These are phyloP conservation scores for Phytopythium helicoides DNA, from an alignment of 352 stramenopile genomes.

Conservation along the genomic window DNA sequence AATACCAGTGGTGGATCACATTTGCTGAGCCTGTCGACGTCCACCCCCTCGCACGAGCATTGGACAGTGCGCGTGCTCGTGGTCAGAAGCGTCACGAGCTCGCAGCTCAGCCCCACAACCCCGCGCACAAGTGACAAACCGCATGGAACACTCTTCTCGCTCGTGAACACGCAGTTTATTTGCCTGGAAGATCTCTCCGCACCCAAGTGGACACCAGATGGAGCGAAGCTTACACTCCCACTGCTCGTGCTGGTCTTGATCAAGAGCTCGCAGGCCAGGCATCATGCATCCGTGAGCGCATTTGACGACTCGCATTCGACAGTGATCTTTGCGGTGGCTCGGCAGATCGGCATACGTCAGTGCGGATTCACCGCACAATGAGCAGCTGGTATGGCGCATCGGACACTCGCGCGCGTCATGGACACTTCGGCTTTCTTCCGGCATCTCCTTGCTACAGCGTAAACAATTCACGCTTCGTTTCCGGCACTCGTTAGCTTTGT, in stretches of 20 bases:
- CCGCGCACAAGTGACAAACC: constrained; percentile 45
- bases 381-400: constrained; percentile 48
- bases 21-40: not conserved
- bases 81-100: constrained; percentile 49
- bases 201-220: constrained; percentile 71
- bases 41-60: not conserved
- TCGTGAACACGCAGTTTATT: constrained; percentile 57
- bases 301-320: constrained; percentile 55
- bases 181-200: constrained; percentile 42
- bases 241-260: constrained; percentile 53
- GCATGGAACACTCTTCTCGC: constrained; percentile 45
- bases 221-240: constrained; percentile 56
- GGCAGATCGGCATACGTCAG: constrained; percentile 28
- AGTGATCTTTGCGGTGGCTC: constrained; percentile 43
- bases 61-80: constrained; percentile 44
- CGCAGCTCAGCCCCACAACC: constrained; percentile 64
- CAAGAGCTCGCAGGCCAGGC: constrained; percentile 50
- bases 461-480: constrained; percentile 38
- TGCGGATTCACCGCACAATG: constrained; percentile 44
- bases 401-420: constrained; percentile 36
- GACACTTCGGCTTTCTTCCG: constrained; percentile 26
- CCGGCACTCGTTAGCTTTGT: constrained; percentile 36
- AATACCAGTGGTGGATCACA: too few species aligned
- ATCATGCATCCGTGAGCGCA: constrained; percentile 52
- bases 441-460: constrained; percentile 29